These are phyloP conservation scores for Aureobasidium sp. DNA, from an alignment of 2,329 filamentous ascomycete species.

Conservation along the genomic window DNA sequence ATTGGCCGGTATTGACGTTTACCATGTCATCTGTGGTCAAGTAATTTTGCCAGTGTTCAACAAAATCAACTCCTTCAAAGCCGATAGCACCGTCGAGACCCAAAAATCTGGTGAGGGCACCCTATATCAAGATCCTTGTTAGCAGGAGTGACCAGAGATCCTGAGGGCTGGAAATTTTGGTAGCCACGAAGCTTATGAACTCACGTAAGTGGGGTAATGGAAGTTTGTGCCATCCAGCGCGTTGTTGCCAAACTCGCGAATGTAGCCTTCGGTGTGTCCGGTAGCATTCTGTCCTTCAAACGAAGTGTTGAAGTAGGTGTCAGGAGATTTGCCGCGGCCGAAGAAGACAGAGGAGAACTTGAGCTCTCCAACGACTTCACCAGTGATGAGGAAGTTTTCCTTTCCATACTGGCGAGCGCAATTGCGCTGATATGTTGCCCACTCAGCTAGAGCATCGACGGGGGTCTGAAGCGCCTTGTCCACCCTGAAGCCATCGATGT, in stretches of 20 bases:
- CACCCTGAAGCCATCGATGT: constrained; percentile 58
- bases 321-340: constrained; percentile 50
- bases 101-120: constrained; percentile 50
- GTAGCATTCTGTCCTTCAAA: constrained; percentile 41
- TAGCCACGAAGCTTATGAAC: neutral
- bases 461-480: constrained; percentile 59
- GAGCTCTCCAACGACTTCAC: constrained; percentile 56
- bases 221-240: constrained; percentile 53
- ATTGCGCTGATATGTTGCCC: constrained; percentile 46
- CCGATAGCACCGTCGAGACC: constrained; percentile 50
- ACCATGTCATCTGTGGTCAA: constrained; percentile 33
- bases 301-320: constrained; percentile 39
- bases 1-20: constrained; percentile 50
- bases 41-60: constrained; percentile 41
- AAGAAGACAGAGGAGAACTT: constrained; percentile 52
- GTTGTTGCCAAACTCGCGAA: constrained; percentile 43
- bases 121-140: constrained; percentile 15
- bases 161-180: no score
- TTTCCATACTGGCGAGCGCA: constrained; percentile 50
- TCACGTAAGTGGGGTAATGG: constrained; percentile 50
- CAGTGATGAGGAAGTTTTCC: constrained; percentile 54
- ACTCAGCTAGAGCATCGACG: constrained; percentile 51
- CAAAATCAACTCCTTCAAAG: constrained; percentile 45
- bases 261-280: constrained; percentile 37
- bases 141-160: neutral